A percentile compares a stretch with the other conserved stretches of the same genome.
phyloP scores from a whole-genome alignment of 805 yeast genomes.

The Candida boidinii region DNA sequence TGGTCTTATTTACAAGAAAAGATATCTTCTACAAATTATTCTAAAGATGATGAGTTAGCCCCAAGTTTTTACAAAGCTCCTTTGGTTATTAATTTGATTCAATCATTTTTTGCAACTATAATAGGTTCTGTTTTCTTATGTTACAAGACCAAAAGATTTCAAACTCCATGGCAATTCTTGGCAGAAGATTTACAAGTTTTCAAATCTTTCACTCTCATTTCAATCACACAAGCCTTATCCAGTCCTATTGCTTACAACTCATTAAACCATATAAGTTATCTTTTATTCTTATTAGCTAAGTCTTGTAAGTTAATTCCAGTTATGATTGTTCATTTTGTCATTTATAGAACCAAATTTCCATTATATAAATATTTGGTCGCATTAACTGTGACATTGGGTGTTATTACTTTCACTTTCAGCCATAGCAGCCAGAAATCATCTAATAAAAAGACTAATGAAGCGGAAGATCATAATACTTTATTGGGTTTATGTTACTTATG shows the following conservation, averaged over 20 bases:
- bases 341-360: constrained; percentile 70
- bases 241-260: constrained; percentile 79
- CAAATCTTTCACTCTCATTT: constrained; percentile 39
- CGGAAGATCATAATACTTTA: constrained; percentile 21
- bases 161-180: constrained; percentile 26
- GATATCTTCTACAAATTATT: constrained; percentile 69
- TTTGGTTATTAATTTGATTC: constrained; percentile 65
- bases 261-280: constrained; percentile 73
- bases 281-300: constrained; percentile 80
- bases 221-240: constrained; percentile 70
- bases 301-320: constrained; percentile 93
- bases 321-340: constrained; percentile 67
- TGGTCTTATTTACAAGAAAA: constrained; percentile 95
- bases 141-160: constrained; percentile 20
- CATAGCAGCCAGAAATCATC: constrained; percentile 11
- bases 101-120: constrained; percentile 62
- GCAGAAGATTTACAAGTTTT: constrained; percentile 22
- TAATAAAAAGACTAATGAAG: constrained; percentile 28
- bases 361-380: constrained; percentile 74
- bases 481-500: constrained; percentile 56
- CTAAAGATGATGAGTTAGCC: constrained; percentile 32
- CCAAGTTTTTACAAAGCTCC: constrained; percentile 55
- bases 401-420: constrained; percentile 62
- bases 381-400: constrained; percentile 71
- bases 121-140: constrained; percentile 57